These are phyloP conservation scores for Coemansia sp. DNA, from an alignment of 192 early-diverging fungal species.

Conservation along the genomic window DNA sequence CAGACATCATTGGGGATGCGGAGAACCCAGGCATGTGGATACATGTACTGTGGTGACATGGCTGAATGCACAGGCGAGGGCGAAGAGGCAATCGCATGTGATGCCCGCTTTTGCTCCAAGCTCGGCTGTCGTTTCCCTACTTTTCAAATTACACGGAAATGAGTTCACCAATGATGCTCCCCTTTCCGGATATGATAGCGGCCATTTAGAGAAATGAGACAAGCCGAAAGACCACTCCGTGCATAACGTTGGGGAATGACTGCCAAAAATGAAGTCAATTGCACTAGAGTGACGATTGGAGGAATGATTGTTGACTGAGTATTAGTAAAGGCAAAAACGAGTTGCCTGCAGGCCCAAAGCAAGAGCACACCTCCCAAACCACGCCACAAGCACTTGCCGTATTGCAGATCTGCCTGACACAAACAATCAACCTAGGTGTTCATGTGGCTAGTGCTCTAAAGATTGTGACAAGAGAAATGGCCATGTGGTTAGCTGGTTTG, in stretches of 20 bases:
- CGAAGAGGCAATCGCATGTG: not conserved
- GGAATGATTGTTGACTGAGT: not conserved
- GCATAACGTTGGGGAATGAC: not conserved
- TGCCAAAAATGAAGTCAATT: not conserved
- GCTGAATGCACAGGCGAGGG: not conserved
- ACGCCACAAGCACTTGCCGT: not conserved
- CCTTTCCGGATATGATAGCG: not conserved
- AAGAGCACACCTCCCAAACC: not conserved
- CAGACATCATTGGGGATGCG: not conserved
- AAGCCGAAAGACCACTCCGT: not conserved
- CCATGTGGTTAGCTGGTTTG: slow-evolving; percentile 1
- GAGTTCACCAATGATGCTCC: not conserved
- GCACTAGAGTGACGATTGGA: not conserved
- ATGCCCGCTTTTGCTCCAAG: not conserved
- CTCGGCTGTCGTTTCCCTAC: not conserved
- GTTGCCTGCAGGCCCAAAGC: not conserved
- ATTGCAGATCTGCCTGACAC: not conserved
- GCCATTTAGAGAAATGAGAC: not conserved
- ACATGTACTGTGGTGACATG: slow-evolving; percentile 1
- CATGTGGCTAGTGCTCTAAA: not conserved
- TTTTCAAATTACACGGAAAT: not conserved
- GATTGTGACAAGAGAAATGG: not conserved
- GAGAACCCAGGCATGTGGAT: not conserved
- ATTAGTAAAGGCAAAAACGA: not conserved
- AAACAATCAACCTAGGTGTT: not conserved